A percentile compares a stretch with the other conserved stretches of the same genome.
Conservation (phyloP, 495 filamentous ascomycete genomes). For the Aspergillus sclerotioniger region DNA sequence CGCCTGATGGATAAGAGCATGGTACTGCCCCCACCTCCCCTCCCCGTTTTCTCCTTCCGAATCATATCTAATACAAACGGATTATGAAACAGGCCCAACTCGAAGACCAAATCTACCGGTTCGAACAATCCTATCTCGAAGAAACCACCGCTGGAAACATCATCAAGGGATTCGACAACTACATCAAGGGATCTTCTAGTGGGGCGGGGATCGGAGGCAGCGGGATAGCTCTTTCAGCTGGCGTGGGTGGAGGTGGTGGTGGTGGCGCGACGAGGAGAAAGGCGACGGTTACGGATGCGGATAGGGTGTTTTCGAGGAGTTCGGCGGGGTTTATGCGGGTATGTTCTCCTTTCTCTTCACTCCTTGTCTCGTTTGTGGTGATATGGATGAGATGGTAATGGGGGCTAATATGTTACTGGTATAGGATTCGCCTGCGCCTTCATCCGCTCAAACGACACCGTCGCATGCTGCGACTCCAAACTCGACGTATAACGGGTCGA, state of each 20-base stretch:
- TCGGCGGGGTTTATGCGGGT: slow-evolving; percentile 53
- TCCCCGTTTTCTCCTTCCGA: neutral
- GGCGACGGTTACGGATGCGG: slow-evolving; percentile 45
- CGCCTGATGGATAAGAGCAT: slow-evolving; percentile 64
- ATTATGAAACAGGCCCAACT: slow-evolving; percentile 46
- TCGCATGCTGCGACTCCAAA: slow-evolving; percentile 51
- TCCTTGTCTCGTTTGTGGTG: neutral
- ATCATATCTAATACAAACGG: neutral
- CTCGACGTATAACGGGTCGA: slow-evolving; percentile 37
- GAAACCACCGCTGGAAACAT: slow-evolving; percentile 91
- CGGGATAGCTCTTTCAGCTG: slow-evolving; percentile 45
- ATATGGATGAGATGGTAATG: neutral
- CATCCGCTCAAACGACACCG: slow-evolving; percentile 47
- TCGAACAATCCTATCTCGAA: slow-evolving; percentile 86
- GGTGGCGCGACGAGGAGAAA: slow-evolving; percentile 39
- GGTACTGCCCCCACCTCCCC: slow-evolving; percentile 31
- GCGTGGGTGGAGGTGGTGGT: slow-evolving; percentile 21
- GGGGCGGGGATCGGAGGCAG: slow-evolving; percentile 30
- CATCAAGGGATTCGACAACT: slow-evolving; percentile 94
- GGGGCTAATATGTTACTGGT: slow-evolving; percentile 6
- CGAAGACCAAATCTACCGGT: slow-evolving; percentile 82
- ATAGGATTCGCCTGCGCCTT: slow-evolving; percentile 51
- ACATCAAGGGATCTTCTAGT: slow-evolving; percentile 78
- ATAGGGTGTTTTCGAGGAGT: slow-evolving; percentile 53
- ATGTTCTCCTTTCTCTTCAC: slow-evolving; percentile 16